Percentiles rank a stretch among this genome's conserved stretches.
Evolutionary conservation across 1,284 basidiomycete species (phyloP).

Genomic region (Flammula alnicola): DNA sequence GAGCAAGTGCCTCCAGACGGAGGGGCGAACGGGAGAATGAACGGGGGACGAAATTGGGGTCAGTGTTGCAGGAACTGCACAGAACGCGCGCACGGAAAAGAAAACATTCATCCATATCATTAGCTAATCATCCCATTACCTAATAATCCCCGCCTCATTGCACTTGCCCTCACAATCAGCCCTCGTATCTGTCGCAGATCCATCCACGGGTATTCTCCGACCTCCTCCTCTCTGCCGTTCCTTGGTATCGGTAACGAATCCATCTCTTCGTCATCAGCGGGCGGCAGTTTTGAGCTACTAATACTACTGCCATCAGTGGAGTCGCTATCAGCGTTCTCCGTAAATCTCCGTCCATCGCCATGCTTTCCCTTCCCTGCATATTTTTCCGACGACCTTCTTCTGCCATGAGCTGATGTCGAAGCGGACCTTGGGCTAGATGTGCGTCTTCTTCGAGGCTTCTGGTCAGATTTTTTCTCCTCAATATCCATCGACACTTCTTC

Average conservation of each 20-base stretch:
- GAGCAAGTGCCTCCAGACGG: conserved; percentile 27
- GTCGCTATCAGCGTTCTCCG: no score
- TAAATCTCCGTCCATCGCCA: neutral
- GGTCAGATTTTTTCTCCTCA: conserved; percentile 1
- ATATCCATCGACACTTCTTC: conserved; percentile 2
- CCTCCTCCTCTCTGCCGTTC: conserved; percentile 7
- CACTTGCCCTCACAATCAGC: conserved; percentile 11
- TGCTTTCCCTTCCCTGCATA: no score
- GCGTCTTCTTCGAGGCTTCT: conserved; percentile 7
- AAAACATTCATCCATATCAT: conserved; percentile 21
- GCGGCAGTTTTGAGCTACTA: no score
- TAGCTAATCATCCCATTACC: conserved; percentile 22
- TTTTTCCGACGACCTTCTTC: conserved; percentile 6
- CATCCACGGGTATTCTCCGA: conserved; percentile 18
- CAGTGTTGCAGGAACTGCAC: conserved; percentile 22
- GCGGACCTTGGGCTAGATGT: conserved; percentile 2
- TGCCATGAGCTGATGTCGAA: conserved; percentile 1
- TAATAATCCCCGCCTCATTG: conserved; percentile 6
- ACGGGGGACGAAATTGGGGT: conserved; percentile 17
- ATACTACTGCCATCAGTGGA: conserved; percentile 4
- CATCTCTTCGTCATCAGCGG: no score
- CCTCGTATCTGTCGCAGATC: conserved; percentile 12
- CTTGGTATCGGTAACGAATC: conserved; percentile 1
- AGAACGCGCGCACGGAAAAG: conserved; percentile 10
- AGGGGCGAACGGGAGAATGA: conserved; percentile 11